These are phyloP conservation scores for Lasiodiplodia theobromae DNA, from an alignment of 2,329 filamentous ascomycete genomes.

Conservation along the genomic window DNA sequence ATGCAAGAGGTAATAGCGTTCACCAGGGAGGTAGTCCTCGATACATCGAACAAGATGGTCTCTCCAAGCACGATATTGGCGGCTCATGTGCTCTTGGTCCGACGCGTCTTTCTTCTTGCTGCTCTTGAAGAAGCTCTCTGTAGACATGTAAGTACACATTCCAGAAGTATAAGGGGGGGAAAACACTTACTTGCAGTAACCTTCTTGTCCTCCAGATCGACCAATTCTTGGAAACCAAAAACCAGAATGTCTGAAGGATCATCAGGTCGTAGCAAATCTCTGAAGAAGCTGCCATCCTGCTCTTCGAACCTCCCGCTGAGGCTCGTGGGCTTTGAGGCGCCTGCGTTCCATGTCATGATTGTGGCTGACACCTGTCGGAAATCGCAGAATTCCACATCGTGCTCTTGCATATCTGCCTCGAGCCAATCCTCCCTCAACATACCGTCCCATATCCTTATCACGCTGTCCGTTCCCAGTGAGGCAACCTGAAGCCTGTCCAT, in stretches of 20 bases:
- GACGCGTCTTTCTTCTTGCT: conserved; percentile 82
- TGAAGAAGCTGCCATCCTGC: conserved; percentile 78
- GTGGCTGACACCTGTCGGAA: conserved; percentile 83
- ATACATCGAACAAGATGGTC: conserved; percentile 84
- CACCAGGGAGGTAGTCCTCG: conserved; percentile 80
- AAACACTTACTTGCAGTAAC: conserved; percentile 78
- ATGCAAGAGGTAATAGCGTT: conserved; percentile 85
- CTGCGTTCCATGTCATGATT: conserved; percentile 95
- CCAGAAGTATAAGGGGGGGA: background rate
- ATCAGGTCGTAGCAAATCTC: conserved; percentile 77
- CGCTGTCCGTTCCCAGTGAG: conserved; percentile 86
- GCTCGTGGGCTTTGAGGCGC: conserved; percentile 88
- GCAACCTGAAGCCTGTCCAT: conserved; percentile 84
- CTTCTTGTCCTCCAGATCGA: conserved; percentile 96
- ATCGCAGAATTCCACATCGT: conserved; percentile 81
- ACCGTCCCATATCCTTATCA: conserved; percentile 87
- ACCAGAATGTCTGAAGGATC: conserved; percentile 86
- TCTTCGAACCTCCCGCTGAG: conserved; percentile 68
- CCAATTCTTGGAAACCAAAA: conserved; percentile 98
- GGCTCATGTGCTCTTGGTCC: conserved; percentile 90
- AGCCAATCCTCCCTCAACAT: conserved; percentile 93
- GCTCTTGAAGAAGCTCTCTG: conserved; percentile 81
- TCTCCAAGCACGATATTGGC: conserved; percentile 95
- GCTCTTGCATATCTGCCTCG: conserved; percentile 85
- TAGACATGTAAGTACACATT: conserved; percentile 2